Base-by-base conservation (phyloP, 345 rosid species). In the Aquilaria sinensis region DNA sequence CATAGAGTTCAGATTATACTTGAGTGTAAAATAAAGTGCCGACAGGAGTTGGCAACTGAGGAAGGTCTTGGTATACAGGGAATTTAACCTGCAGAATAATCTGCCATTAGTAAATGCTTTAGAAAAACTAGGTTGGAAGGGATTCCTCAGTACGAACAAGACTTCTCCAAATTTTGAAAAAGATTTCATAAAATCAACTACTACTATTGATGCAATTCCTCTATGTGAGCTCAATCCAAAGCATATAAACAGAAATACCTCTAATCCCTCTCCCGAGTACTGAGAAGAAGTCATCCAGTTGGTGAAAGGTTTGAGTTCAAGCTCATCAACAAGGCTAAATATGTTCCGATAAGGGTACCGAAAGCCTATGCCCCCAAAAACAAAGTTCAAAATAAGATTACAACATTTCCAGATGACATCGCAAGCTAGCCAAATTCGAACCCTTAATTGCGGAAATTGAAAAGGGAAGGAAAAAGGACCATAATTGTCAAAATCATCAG, bases 31-130 rank as follows among this genome's bases (percentile, higher is more conserved):
- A 73, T 56, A 86, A 67, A 56, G 83, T 67, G 70, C 90, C 88
- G 6, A 82, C 46, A 2, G 94, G 90, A 55, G 86, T 61, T 47
- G 86, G 94, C 61, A 82, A 67, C 57, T 74, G 94, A 69, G 80
- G 84, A 54, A 74, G 80, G 57, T 80, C 85, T 67, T 80, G 81
- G 74, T 75, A 84, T 29, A 80, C 68, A 2, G 86, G 94, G 73
- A 84, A 84, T 64, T 81, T 80, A 70, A 82, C 86, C 87, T 82
- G 82, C 77, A 66, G 33, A 70, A 71, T 52, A 37, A 45, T 51
- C 48, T 58, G 5, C 10, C 10, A 12, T 46, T 51, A 5, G 13
- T 57, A 31, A 58, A 49, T 67, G 46, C 51, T 55, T 31, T 10
- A 55, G 31, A 56, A 48, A 53, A 55, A 53, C 34, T 31, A 12